Percentiles rank a stretch among this genome's conserved stretches.
Conservation (phyloP, 495 filamentous ascomycete species). For the Neurospora intermedia region DNA sequence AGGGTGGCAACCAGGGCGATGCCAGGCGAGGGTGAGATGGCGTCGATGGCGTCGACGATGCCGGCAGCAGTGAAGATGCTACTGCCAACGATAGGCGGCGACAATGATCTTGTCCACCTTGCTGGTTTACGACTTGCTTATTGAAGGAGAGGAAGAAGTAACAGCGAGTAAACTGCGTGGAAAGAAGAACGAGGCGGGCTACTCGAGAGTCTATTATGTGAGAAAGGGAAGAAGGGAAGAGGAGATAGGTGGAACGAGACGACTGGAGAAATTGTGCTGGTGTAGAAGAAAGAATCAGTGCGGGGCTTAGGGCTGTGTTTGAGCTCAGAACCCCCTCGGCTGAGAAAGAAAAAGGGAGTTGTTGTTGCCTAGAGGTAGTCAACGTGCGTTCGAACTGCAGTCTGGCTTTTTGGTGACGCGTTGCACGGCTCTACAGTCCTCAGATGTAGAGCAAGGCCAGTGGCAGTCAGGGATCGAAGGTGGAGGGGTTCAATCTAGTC, state of each 20-base stretch:
- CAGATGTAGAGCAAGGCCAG: neutral
- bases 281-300: neutral
- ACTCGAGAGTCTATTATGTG: neutral
- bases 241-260: neutral
- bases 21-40: constrained; percentile 44
- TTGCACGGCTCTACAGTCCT: neutral
- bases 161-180: neutral
- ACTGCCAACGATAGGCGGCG: constrained; percentile 41
- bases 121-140: neutral
- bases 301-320: neutral
- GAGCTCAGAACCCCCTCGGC: neutral
- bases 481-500: neutral
- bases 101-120: constrained; percentile 30
- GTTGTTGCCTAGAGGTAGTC: neutral
- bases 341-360: neutral
- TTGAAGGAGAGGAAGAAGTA: neutral
- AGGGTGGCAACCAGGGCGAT: constrained; percentile 42
- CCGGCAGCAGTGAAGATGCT: constrained; percentile 48
- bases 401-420: neutral
- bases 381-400: neutral
- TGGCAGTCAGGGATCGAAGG: neutral
- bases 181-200: neutral
- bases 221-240: neutral
- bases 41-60: constrained; percentile 46
- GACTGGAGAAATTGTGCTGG: neutral